phyloP scores from a whole-genome alignment of 225 moss, liverwort and hornwort genomes.

The Lunularia cruciata region DNA sequence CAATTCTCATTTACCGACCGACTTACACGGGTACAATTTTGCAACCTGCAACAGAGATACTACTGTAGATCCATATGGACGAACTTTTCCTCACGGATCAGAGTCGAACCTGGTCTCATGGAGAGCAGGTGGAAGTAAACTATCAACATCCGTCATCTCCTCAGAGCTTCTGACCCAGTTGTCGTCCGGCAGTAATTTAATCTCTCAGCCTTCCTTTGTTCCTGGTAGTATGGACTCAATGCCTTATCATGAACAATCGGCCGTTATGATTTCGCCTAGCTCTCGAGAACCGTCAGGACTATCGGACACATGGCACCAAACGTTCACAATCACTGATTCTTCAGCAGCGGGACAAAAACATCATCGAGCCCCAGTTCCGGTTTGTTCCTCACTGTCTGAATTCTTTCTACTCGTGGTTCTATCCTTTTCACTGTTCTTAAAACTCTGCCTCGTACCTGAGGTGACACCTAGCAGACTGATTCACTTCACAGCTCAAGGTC shows the following conservation, averaged over 20 bases:
- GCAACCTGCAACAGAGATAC: constrained; percentile 10
- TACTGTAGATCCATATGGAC: constrained; percentile 1
- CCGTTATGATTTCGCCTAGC: constrained; percentile 7
- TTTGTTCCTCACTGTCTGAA: not conserved
- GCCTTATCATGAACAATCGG: constrained; percentile 2
- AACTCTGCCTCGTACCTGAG: too few relatives aligned
- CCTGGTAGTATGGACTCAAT: not conserved
- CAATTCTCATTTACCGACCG: constrained; percentile 8
- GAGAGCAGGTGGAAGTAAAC: not conserved
- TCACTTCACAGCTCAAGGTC: not conserved
- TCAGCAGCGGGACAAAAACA: constrained; percentile 1
- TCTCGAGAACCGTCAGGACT: not conserved
- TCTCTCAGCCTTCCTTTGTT: constrained; percentile 4
- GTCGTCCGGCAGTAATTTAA: not conserved
- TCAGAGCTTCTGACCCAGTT: not conserved
- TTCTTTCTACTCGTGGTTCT: not conserved
- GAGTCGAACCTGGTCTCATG: not conserved
- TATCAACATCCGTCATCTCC: not conserved
- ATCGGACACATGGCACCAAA: constrained; percentile 25
- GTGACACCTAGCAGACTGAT: not conserved
- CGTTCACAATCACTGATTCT: not conserved
- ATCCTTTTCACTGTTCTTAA: not conserved
- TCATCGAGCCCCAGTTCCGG: not conserved
- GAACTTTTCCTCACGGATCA: constrained; percentile 5
- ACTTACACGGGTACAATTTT: constrained; percentile 1